Percentiles rank a stretch among this genome's conserved stretches.
Conservation (phyloP, 1,284 basidiomycete genomes). For the Dichomitus squalens region DNA sequence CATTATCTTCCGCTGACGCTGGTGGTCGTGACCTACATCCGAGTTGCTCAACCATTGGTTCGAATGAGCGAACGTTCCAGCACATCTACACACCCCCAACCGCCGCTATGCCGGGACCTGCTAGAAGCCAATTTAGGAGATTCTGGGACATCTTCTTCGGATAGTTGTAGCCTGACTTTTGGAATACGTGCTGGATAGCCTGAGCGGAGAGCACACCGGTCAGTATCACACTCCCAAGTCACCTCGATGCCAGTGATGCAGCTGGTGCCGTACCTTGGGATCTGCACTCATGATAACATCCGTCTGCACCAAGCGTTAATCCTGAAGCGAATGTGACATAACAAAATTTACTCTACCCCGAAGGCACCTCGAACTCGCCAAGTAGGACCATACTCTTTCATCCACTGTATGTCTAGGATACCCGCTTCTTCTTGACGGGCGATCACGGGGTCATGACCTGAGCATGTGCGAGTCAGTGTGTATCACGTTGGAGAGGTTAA, state of each 20-base stretch:
- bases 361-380: constrained; percentile 22
- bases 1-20: constrained; percentile 41
- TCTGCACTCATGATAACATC: constrained; percentile 15
- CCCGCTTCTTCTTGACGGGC: constrained; percentile 23
- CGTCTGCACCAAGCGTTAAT: neutral
- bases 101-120: constrained; percentile 24
- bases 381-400: constrained; percentile 24
- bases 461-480: no score
- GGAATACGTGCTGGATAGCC: constrained; percentile 32
- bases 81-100: constrained; percentile 18
- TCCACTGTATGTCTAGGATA: constrained; percentile 25
- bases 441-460: constrained; percentile 23
- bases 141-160: neutral
- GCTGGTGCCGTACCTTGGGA: constrained; percentile 8
- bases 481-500: no score
- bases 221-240: neutral
- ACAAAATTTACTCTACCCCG: constrained; percentile 13
- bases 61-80: neutral
- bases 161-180: constrained; percentile 29
- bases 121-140: constrained; percentile 10
- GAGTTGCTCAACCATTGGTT: neutral
- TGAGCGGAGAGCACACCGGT: neutral
- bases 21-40: constrained; percentile 39
- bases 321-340: neutral
- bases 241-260: neutral